Base-by-base conservation (phyloP, 805 yeast species). In the Kodamaea neixiangensis region DNA sequence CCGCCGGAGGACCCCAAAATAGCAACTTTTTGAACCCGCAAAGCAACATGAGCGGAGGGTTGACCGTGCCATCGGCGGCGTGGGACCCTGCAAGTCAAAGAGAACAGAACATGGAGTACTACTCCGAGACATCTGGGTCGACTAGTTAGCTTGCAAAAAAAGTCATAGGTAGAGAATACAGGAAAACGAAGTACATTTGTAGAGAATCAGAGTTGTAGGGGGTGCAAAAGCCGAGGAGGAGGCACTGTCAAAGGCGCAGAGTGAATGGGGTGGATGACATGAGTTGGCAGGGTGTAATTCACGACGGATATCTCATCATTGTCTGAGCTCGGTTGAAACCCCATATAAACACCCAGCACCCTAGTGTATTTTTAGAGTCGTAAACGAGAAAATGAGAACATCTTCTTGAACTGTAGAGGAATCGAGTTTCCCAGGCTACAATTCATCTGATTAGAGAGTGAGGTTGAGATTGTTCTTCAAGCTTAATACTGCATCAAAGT, bases 71-170 rank as follows among this genome's bases (percentile, higher is more conserved):
- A 6, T 59, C 71, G 10, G 78, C 78, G 29, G 69, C 76, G 13
- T 76, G 80, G 80, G 68, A 75, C 55, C 80, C 80, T 7, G 54
- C 76, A 37, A 37, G 19, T 17, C 41, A 37, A 7, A 67, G 66
- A 52, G 57, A 62, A 44, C 53, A 52, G 31, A 49, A 54, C 17
- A 63, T 59, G 29, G 69, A 60, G 38, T 62, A 58, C 10, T 66
- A 61, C 48, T 62, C 69, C 7, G 68, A 66, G 44, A 63, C 54
- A 7, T 57, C 62, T 13, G 35, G 48, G 7, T 50, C 56, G 11
- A 44, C 54, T n/a, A 51, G 47, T 40, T 49, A 41, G 19, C 17
- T 15, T 17, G 3, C 6, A 18, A 15, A 14, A 17, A 17, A 15
- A 19, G 41, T 15, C 7, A 25, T 25, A 5, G 31, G 31, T 25